Evolutionary conservation across 2,329 filamentous ascomycete species (phyloP).

Genomic region (Biscogniauxia mediterranea): DNA sequence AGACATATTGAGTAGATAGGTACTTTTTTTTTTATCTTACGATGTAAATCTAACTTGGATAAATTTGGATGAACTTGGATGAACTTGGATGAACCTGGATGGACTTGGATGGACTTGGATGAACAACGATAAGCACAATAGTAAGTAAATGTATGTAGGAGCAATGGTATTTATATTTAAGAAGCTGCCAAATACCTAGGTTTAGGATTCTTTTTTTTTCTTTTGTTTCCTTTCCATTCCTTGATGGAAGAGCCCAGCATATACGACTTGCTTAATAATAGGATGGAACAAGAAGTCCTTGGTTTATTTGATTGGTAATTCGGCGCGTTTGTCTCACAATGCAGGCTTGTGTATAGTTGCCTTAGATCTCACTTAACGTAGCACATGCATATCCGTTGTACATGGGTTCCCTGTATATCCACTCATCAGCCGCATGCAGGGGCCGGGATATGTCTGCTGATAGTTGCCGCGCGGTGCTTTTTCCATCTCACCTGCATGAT

Average conservation of each 20-base stretch:
- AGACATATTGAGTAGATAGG: slow-evolving; percentile 8
- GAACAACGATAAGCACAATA: neutral
- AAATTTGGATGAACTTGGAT: too few relatives aligned
- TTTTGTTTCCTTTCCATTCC: neutral
- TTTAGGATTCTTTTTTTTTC: too few relatives aligned
- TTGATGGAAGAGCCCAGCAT: neutral
- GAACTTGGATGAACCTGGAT: too few relatives aligned
- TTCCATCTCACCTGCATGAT: too few relatives aligned
- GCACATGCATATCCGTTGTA: neutral
- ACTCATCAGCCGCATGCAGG: too few relatives aligned
- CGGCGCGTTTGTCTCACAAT: slow-evolving; percentile 2
- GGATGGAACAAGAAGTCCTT: slow-evolving; percentile 5
- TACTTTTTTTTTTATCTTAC: too few relatives aligned
- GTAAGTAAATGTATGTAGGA: neutral
- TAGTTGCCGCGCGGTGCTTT: too few relatives aligned
- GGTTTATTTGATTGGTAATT: slow-evolving; percentile 3
- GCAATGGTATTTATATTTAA: neutral
- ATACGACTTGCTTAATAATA: slow-evolving; percentile 1
- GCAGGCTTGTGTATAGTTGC: slow-evolving; percentile 4
- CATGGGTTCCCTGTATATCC: slow-evolving; percentile 3
- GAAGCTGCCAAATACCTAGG: neutral
- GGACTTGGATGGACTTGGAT: too few relatives aligned
- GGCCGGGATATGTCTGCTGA: too few relatives aligned
- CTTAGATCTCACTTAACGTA: slow-evolving; percentile 1
- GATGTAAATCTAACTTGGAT: slow-evolving; percentile 4